Base-by-base conservation (phyloP, 176 grass and related monocot genomes). In the Musa itinerans region DNA sequence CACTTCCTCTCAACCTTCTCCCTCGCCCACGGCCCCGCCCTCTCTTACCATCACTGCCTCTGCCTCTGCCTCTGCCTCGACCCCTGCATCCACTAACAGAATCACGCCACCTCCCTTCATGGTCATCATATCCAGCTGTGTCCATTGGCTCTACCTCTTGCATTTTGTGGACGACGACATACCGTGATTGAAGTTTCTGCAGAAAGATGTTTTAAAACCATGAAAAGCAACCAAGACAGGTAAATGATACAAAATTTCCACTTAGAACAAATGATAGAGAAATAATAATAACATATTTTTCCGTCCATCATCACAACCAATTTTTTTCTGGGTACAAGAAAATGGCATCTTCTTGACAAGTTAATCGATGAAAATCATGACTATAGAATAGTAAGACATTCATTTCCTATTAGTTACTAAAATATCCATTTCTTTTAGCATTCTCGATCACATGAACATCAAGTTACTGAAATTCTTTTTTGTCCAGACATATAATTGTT, bases 101-200 rank as follows among this genome's bases (percentile, higher is more conserved):
- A 84, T 80, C 76, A 68, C 77, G 69, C 72, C 76, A 82, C 53
- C 52, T 54, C 77, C 56, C 24, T 10, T 63, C 55, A 26, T 80
- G 73, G 34, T 81, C 82, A 75, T 88, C 78, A 59, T 78, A 80
- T 68, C 81, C 78, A 81, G 71, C 24, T 66, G 88, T 23, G 76
- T 78, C 81, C 13, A 79, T 72, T 9, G 26, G 78, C 26, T 87
- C 82, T 11, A 86, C 54, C 73, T 81, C 88, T 76, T 87, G 86
- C 76, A 76, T 78, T 69, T 83, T 87, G 71, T 83, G 89, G 50
- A 80, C 76, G 63, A 76, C 69, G 73, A 84, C 73, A 66, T 87
- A 91, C 80, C 86, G 87, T 24, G 82, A 79, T 71, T 84, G 90
- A 87, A 86, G 70, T 57, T 87, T 93, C 95, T 98, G 86, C 77